Evolutionary conservation across 495 filamentous ascomycete species (phyloP), one percentile per base, ranked within the genome.

Genomic region (Aspergillus nidulans): DNA sequence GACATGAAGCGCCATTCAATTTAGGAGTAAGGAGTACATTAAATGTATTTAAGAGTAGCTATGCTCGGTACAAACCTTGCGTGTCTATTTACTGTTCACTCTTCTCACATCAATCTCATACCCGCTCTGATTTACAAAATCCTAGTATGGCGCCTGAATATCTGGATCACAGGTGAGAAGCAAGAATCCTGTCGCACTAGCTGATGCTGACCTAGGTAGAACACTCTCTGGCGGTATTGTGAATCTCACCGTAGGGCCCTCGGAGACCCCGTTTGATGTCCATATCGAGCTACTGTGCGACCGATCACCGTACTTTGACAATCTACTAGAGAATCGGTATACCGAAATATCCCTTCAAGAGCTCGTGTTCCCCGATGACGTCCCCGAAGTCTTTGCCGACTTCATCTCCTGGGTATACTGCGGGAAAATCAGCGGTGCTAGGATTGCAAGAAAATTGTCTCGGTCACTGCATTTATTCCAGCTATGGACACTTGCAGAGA

Each of bases 201-300:
- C 10, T 10, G n/a, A 8, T n/a, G 42, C 42, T 45, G 23, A 45
- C n/a, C 10, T 5, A 2, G 1, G 23, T 15, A 53, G 39, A 34
- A 53, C 50, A 4, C 16, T 53, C 16, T 18, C 21, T 1, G 40
- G 50, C 26, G 50, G 50, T 15, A 44, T 53, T 18, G 39, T 36
- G 39, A 52, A 15, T 19, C 38, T 52, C 39, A 52, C n/a, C 6
- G 50, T 42, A 6, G 39, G 39, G 10, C 8, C 3, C 8, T 44
- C 39, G 3, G 10, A 36, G 13, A 44, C 40, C 40, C 39, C 39
- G n/a, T 53, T 53, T 12, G 40, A 34, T 23, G 23, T 36, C 40
- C 39, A 53, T 16, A 43, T 44, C 18, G 50, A 53, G 40, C 40
- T 53, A 15, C 13, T 44, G 21, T 44, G 39, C 15, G 24, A 53